Base-by-base conservation (phyloP, 2,329 filamentous ascomycete species). In the Blastomyces silverae region DNA sequence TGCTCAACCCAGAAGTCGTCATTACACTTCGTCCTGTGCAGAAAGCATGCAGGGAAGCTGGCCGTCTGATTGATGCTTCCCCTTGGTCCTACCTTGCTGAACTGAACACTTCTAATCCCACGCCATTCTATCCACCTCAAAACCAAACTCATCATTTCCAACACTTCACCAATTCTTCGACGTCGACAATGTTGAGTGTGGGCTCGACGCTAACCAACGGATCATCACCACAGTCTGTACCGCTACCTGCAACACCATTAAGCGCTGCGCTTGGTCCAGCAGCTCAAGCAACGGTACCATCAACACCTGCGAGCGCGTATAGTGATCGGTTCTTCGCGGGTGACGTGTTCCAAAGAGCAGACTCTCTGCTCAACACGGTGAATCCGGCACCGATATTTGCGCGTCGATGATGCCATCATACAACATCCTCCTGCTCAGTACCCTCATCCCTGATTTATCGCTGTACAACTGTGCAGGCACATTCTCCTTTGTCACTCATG, bases 231-330 rank as follows among this genome's bases (percentile, higher is more conserved):
- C 83, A 83, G 58, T 80, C 82, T 28, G 79, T 83, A 11, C 81
- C 84, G 13, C 78, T 92, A 48, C 92, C 92, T 10, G 91, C 94
- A 71, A 97, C 92, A 0, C 92, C 93, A 8, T 84, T 96, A 67
- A 94, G 90, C 70, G 92, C 92, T 20, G 92, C 92, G 1, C 82
- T 97, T 5, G 93, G 92, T 0, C 91, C 92, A 6, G 92, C 92
- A 25, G 59, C 59, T 37, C 59, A 96, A 76, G 92, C 92, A 0
- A 97, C 91, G 0, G 88, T 96, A 13, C 89, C 91, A 3, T 90
- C 84, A 2, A 80, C 79, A 0, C 79, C 79, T 6, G 78, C 78
- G n/a, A 80, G 75, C 69, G 77, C 78, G 15, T 80, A 80, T 67
- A 78, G 79, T 64, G 79, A 81, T 68, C 77, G 76, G 44, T 80